Base-by-base conservation (phyloP, 345 rosid genomes). In the Brassica napus region DNA sequence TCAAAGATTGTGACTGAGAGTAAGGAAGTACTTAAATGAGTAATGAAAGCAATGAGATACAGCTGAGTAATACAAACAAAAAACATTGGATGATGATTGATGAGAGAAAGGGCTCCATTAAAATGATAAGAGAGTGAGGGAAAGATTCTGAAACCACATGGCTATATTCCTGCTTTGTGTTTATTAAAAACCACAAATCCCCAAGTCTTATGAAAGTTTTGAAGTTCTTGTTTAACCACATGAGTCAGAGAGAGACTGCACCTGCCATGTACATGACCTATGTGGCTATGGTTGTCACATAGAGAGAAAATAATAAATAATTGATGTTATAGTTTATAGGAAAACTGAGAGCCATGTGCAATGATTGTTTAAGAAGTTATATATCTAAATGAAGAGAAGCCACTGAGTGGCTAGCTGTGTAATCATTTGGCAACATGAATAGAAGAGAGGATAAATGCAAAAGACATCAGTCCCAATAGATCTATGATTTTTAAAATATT, bases 101-200 rank as follows among this genome's bases (percentile, higher is more conserved):
- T 77, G 66, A 63, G 15, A 23, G 58, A 63, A 26, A 54, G 47
- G 76, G 76, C 59, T 71, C 69, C 81, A 71, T 65, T 77, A 54
- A 54, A 71, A 71, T 77, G 65, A 71, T 77, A 78, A 28, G 71
- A 64, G 37, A 62, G 57, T 60, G 70, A 70, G 6, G 44, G 55
- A 67, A 78, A 78, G 72, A 78, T 78, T 71, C 76, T 71, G 34
- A 78, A 65, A 42, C 35, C 81, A 71, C 81, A 73, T 79, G 82
- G 73, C 68, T 66, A 39, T 72, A 72, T 72, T 65, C 68, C 31
- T 9, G 73, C 23, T 58, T 30, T 66, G 68, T 58, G 18, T 78
- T 57, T 78, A 66, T 57, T 39, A 58, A 44, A 64, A 58, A 21
- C 30, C 52, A 55, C 72, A 72, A 72, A 78, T 78, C 67, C 71